Conservation (phyloP, 2,329 filamentous ascomycete genomes). For the Cercospora canescens region DNA sequence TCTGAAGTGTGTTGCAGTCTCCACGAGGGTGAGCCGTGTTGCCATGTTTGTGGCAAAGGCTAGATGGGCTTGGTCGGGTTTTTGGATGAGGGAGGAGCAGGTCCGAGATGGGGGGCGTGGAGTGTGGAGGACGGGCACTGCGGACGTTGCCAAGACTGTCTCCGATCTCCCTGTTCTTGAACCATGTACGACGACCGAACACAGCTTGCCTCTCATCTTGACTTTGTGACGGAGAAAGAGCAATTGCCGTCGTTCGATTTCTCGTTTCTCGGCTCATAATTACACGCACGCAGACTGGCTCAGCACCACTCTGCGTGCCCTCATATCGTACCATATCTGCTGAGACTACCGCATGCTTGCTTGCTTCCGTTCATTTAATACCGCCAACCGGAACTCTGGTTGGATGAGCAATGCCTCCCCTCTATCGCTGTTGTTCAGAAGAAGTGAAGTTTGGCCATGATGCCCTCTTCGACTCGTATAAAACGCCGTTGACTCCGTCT, state of each 20-base stretch:
- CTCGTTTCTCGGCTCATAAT: neutral
- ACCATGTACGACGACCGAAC: no score
- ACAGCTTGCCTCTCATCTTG: no score
- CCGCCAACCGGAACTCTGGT: neutral
- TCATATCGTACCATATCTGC: neutral
- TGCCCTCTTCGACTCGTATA: neutral
- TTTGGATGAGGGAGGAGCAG: neutral
- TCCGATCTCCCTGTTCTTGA: no score
- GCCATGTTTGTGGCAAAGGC: neutral
- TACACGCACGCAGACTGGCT: neutral
- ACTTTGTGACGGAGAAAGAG: neutral
- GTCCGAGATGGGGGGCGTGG: neutral
- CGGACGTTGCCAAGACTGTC: neutral
- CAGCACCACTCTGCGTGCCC: neutral
- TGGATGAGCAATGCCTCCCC: neutral
- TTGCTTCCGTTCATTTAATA: neutral
- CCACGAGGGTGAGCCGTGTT: neutral
- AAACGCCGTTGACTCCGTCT: slow-evolving; percentile 3
- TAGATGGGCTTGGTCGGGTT: neutral
- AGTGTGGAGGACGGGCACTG: neutral
- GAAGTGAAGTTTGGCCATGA: neutral
- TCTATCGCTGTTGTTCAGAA: slow-evolving; percentile 1
- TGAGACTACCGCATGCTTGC: slow-evolving; percentile 1
- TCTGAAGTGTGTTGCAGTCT: neutral
- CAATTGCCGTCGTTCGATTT: neutral